Base-by-base conservation (phyloP, 2,329 filamentous ascomycete genomes). In the Calycina marina region DNA sequence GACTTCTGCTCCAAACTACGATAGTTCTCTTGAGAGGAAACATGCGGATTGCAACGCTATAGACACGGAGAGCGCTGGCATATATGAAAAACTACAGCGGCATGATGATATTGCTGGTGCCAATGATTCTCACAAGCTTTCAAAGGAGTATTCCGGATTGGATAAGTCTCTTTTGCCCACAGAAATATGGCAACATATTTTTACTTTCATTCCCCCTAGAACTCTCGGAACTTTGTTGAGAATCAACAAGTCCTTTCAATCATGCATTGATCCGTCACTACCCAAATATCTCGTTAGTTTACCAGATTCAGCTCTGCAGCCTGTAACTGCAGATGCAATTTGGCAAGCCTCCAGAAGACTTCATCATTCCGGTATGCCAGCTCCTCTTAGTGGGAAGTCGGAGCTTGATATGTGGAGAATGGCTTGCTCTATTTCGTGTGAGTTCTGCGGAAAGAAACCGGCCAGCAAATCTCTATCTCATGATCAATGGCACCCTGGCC, bases 381-480 rank as follows among this genome's bases (percentile, higher is more conserved):
- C 65, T 35, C 81, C 81, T 16, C 61, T 88, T 30, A 58, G 60
- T 32, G 66, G 63, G 36, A 69, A 67, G 49, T 69, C 69, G 25
- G 82, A 90, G 54, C 59, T 81, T 41, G 69, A 77, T 25, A 86
- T 86, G 79, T 84, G 82, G 69, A 69, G 68, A 47, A 59, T 90
- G 31, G 62, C 72, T 20, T 74, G 71, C 52, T 67, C 69, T 29
- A 59, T 50, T 17, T 56, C 50, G 34, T 92, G 83, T 53, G 74
- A 86, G 48, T 71, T 75, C 43, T 90, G 83, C 55, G 59, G 61
- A 52, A 49, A 40, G 39, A 42, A 30, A 26, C 34, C 47, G 39
- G 32, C 36, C 39, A 38, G 24, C 43, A 41, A 28, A 25, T 41
- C 33, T 38, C 48, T 36, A 38, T 49, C 38, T 44, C 53, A 39